Conservation (phyloP, 441 rosid genomes). For the Kokia cookei region DNA sequence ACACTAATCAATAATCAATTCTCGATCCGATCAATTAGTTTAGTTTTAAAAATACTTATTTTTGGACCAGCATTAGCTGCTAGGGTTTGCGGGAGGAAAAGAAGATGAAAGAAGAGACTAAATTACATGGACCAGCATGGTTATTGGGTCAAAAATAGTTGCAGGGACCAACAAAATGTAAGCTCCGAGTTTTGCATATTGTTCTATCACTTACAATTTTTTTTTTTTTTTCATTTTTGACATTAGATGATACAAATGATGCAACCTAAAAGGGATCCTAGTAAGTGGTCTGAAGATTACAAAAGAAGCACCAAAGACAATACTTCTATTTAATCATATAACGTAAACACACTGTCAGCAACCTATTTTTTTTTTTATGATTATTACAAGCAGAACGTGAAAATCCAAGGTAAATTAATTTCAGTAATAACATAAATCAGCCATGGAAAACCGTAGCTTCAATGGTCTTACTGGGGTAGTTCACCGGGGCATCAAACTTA, state of each 20-base stretch:
- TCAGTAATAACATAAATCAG: constrained; percentile 1
- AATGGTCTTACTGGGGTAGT: constrained; percentile 25
- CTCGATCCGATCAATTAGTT: too few relatives aligned
- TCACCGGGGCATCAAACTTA: constrained; percentile 54
- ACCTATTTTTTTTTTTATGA: not conserved
- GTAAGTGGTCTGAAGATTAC: not conserved
- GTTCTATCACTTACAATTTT: not conserved
- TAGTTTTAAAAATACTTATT: too few relatives aligned
- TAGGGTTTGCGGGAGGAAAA: too few relatives aligned
- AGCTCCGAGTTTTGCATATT: not conserved
- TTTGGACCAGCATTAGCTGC: too few relatives aligned
- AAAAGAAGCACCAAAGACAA: not conserved
- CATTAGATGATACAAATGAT: not conserved
- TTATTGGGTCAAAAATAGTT: too few relatives aligned
- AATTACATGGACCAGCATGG: too few relatives aligned
- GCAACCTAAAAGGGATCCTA: not conserved
- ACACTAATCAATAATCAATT: too few relatives aligned
- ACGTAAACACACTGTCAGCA: not conserved
- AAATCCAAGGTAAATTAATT: not conserved
- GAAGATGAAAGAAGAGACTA: too few relatives aligned
- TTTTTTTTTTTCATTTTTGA: not conserved
- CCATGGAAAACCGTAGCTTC: constrained; percentile 32
- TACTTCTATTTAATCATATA: not conserved
- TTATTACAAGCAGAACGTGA: not conserved
- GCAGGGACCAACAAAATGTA: too few relatives aligned